Evolutionary conservation across 306 rosid genomes (phyloP).

Genomic region (Benincasa hispida): DNA sequence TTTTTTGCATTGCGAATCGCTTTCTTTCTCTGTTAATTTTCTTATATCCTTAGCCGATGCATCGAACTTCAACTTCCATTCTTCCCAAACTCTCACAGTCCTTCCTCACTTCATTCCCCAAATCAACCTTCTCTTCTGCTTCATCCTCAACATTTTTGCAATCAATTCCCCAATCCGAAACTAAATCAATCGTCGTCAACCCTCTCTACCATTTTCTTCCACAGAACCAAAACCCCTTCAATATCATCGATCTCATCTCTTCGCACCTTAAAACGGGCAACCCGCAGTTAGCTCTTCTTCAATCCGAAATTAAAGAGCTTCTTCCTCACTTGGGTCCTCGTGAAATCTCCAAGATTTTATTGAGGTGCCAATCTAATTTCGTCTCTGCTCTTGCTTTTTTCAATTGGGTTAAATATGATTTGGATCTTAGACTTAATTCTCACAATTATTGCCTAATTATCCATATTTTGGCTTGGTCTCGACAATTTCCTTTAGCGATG

Average conservation of each 20-base stretch:
- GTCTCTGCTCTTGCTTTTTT: slow-evolving; percentile 54
- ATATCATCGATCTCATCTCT: slow-evolving; percentile 52
- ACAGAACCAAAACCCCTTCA: slow-evolving; percentile 64
- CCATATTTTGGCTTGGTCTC: slow-evolving; percentile 58
- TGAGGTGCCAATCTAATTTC: slow-evolving; percentile 66
- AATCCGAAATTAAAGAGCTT: slow-evolving; percentile 33
- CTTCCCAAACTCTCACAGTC: slow-evolving; percentile 1
- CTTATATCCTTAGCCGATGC: slow-evolving; percentile 18
- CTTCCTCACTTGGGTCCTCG: slow-evolving; percentile 52
- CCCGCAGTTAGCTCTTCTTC: slow-evolving; percentile 29
- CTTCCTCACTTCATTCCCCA: background rate
- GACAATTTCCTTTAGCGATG: slow-evolving; percentile 49
- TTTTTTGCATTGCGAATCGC: background rate
- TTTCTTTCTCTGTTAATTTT: background rate
- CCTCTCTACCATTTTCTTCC: slow-evolving; percentile 76
- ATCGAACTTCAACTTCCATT: slow-evolving; percentile 20
- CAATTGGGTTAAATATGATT: slow-evolving; percentile 57
- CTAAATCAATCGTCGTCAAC: slow-evolving; percentile 26
- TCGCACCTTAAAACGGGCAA: slow-evolving; percentile 36
- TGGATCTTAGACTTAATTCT: slow-evolving; percentile 33
- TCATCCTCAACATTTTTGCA: slow-evolving; percentile 23
- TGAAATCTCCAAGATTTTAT: slow-evolving; percentile 60
- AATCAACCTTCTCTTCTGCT: slow-evolving; percentile 17
- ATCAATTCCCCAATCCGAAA: slow-evolving; percentile 26
- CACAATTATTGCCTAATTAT: slow-evolving; percentile 47